Conservation (phyloP, 352 stramenopile genomes). For the Pelagophyceae sp. region DNA sequence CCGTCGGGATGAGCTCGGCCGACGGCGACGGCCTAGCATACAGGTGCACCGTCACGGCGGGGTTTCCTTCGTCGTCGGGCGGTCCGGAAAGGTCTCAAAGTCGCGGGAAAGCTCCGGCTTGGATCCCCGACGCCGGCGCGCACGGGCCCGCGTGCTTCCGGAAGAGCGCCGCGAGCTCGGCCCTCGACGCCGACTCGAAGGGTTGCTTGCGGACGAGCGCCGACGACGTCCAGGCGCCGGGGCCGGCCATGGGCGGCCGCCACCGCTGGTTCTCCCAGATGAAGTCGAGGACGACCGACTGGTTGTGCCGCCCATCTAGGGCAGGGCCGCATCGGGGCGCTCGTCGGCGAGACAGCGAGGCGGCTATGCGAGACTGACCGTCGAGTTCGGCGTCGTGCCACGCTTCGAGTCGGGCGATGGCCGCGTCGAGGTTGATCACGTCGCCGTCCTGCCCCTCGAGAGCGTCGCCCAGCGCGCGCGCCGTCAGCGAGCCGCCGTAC, state of each 20-base stretch:
- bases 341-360: no score
- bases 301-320: neutral
- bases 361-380: no score
- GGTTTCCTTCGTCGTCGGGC: no score
- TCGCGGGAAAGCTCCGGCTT: no score
- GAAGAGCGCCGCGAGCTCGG: constrained; percentile 1
- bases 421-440: neutral
- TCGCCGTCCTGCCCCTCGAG: neutral
- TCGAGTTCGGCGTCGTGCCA: no score
- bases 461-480: neutral
- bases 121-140: no score
- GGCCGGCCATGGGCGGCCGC: neutral
- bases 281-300: constrained; percentile 3
- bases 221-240: neutral
- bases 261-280: constrained; percentile 21
- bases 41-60: no score
- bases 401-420: no score
- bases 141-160: neutral
- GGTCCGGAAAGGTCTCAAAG: no score
- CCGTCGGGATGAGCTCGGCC: neutral
- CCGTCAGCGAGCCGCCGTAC: neutral
- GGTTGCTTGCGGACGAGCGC: neutral
- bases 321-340: no score
- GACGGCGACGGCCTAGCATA: neutral
- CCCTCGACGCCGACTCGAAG: neutral